Conservation (phyloP, 345 rosid species). For the Eucalyptus sp. region DNA sequence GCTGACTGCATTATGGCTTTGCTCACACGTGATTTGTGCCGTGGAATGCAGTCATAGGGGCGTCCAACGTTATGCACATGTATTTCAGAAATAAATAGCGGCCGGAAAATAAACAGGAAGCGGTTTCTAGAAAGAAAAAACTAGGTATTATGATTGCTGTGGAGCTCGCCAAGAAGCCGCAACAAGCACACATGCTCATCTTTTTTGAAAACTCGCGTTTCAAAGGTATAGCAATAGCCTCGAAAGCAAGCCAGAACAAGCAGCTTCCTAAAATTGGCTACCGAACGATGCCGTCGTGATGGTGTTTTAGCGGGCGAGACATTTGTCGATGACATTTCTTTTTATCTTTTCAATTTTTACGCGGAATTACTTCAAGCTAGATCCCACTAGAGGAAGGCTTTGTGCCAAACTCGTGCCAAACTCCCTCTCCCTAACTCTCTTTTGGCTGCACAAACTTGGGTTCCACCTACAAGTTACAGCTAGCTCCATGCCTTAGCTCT, state of each 20-base stretch:
- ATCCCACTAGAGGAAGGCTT: not conserved
- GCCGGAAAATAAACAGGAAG: not conserved
- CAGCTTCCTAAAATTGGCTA: not conserved
- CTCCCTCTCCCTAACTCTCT: not conserved
- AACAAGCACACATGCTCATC: not conserved
- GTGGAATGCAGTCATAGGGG: not conserved
- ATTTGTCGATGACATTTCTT: not conserved
- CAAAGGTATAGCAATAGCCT: not conserved
- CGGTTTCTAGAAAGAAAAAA: not conserved
- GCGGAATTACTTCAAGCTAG: not conserved
- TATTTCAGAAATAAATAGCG: no score
- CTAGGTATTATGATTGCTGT: fast-evolving
- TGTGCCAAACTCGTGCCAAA: not conserved
- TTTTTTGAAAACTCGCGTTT: not conserved
- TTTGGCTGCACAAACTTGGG: not conserved
- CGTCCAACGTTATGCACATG: not conserved
- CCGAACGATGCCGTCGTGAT: not conserved
- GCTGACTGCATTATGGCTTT: fast-evolving
- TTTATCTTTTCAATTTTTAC: not conserved
- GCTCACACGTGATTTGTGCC: not conserved
- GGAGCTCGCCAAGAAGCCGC: not conserved
- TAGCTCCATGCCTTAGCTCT: not conserved
- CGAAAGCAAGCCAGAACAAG: not conserved
- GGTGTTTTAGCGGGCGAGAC: not conserved
- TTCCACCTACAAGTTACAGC: not conserved